phyloP scores from a whole-genome alignment of 352 stramenopile genomes.

The Achlya hypogyna region DNA sequence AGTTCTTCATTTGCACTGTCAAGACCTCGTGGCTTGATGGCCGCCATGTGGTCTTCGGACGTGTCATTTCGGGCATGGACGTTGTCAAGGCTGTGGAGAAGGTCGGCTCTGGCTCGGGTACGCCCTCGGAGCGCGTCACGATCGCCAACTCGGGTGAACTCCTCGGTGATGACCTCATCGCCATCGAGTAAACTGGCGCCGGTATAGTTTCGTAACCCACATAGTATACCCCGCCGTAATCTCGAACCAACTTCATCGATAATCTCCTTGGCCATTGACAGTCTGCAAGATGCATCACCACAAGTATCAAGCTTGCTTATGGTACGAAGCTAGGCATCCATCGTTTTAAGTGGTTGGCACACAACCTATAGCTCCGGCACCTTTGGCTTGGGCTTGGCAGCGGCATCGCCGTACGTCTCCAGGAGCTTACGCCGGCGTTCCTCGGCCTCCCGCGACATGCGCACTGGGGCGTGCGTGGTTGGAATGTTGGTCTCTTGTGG shows the following conservation, averaged over 20 bases:
- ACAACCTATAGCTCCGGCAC: not conserved
- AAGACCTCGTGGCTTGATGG: constrained; percentile 88
- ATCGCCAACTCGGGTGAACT: constrained; percentile 95
- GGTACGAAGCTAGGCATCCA: too few relatives aligned
- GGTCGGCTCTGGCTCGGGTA: constrained; percentile 88
- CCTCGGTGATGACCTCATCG: constrained; percentile 38
- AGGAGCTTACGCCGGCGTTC: constrained; percentile 59
- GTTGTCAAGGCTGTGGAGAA: constrained; percentile 94
- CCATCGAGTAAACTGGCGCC: constrained; percentile 31
- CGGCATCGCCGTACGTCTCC: constrained; percentile 78
- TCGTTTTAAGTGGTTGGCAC: too few relatives aligned
- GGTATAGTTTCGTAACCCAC: too few relatives aligned
- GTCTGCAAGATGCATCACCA: too few relatives aligned
- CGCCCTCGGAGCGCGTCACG: constrained; percentile 73
- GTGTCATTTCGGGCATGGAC: constrained; percentile 93
- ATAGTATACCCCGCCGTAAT: not conserved
- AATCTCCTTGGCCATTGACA: too few relatives aligned
- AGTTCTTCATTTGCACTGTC: constrained; percentile 97
- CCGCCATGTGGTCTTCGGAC: constrained; percentile 87
- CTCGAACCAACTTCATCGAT: not conserved
- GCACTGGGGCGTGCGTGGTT: not conserved
- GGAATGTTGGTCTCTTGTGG: constrained; percentile 8
- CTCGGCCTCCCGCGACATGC: constrained; percentile 31
- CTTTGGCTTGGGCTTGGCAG: constrained; percentile 23
- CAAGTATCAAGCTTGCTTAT: too few relatives aligned